A percentile compares a stretch with the other conserved stretches of the same genome.
These are phyloP conservation scores for Trichoderma pleuroti DNA, from an alignment of 2,329 filamentous ascomycete genomes.

Conservation along the genomic window DNA sequence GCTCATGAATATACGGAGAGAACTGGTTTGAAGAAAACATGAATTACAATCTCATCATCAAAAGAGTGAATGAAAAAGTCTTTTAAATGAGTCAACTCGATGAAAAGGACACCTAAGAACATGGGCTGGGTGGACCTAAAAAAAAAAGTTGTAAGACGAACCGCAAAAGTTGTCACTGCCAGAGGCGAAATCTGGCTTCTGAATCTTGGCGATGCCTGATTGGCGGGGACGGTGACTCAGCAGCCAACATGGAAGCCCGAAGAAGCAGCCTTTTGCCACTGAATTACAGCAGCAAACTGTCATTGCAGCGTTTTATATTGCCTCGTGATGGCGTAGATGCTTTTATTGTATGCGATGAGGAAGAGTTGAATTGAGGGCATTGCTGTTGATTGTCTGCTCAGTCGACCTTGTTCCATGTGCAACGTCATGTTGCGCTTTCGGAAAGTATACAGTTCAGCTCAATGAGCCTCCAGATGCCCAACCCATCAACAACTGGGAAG, in stretches of 20 bases:
- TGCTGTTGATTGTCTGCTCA: not conserved
- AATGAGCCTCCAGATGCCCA: not conserved
- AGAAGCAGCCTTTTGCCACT: not conserved
- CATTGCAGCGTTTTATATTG: not conserved
- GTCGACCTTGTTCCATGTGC: not conserved
- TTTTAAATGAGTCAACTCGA: conserved; percentile 20
- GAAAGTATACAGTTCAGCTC: not conserved
- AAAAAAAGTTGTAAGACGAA: not conserved
- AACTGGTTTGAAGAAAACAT: not conserved
- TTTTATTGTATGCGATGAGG: not conserved
- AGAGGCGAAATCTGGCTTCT: conserved; percentile 18
- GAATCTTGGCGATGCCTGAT: conserved; percentile 20
- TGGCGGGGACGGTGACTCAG: conserved; percentile 15
- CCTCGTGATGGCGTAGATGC: not conserved
- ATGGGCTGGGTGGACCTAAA: conserved; percentile 13
- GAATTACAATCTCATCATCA: not conserved
- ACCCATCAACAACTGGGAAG: not conserved
- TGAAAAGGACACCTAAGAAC: conserved; percentile 22
- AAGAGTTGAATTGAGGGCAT: not conserved
- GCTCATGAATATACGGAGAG: not conserved
- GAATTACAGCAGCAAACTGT: not conserved
- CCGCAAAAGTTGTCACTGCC: not conserved
- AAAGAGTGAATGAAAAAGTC: not conserved
- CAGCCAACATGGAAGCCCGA: conserved; percentile 1
- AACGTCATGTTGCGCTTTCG: not conserved